Evolutionary conservation across 768 basidiomycete genomes (phyloP).

Genomic region (Auricularia sp.): DNA sequence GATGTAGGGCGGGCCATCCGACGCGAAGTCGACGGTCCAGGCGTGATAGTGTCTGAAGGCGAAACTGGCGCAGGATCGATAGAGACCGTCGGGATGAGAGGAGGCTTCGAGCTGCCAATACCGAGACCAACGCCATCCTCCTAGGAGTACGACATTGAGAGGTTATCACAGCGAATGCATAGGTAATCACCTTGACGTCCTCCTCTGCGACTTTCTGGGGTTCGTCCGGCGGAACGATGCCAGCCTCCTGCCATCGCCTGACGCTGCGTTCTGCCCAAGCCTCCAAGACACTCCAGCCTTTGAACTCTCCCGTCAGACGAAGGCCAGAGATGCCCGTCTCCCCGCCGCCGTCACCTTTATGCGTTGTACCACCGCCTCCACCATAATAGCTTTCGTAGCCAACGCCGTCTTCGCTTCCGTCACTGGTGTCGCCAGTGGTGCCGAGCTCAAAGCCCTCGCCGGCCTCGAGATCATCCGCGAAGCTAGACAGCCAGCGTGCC

Average conservation of each 20-base stretch:
- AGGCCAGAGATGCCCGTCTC: constrained; percentile 63
- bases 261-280: constrained; percentile 89
- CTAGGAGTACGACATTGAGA: background rate
- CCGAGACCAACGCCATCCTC: background rate
- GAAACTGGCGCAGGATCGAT: constrained; percentile 10
- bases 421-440: constrained; percentile 39
- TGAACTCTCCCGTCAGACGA: constrained; percentile 73
- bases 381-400: constrained; percentile 85
- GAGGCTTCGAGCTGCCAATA: constrained; percentile 11
- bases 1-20: constrained; percentile 38
- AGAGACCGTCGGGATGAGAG: constrained; percentile 16
- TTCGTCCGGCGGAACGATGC: constrained; percentile 48
- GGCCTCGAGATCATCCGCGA: constrained; percentile 85
- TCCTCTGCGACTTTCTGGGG: constrained; percentile 16
- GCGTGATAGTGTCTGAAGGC: background rate
- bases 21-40: background rate
- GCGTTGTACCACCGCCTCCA: constrained; percentile 48
- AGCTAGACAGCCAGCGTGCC: constrained; percentile 87
- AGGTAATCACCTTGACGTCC: background rate
- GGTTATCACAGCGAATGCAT: no score
- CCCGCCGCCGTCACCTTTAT: constrained; percentile 67
- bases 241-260: constrained; percentile 75
- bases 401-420: constrained; percentile 71
- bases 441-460: constrained; percentile 86
- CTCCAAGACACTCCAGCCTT: constrained; percentile 87